Base-by-base conservation (phyloP, 345 rosid genomes). In the Populus euphratica region DNA sequence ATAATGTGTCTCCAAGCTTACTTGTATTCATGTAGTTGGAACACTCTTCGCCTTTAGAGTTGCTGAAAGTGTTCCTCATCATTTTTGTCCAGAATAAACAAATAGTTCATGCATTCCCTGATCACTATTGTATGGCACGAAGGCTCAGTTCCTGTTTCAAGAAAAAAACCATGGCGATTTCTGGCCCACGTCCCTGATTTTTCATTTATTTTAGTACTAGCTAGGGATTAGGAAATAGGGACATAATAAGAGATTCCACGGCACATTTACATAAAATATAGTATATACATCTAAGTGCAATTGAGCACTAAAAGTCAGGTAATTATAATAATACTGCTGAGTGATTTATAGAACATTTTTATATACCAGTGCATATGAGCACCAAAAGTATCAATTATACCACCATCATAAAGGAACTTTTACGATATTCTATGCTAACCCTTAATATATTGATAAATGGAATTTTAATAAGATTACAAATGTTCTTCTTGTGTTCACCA, bases 331-430 rank as follows among this genome's bases (percentile, higher is more conserved):
- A 74, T 17, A 39, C 64, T 23, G 13, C 6, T 23, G 3, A 10
- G 64, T 68, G 27, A 5, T 68, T 39, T 39, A 2, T 5, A 39
- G 17, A 20, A 6, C 39, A 68, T 68, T 68, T 41, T 38, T n/a
- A 68, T 38, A n/a, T n/a, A 38, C 69, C 70, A 67, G 12, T 68
- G 70, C 29, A 36, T 68, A 67, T n/a, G n/a, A n/a, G 47, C 75
- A 35, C 67, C 41, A 73, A 73, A 61, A 61, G 36, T 62, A 73
- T 27, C 39, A 62, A 73, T 62, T 63, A 74, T 64, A 74, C 77
- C 69, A 27, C 41, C 68, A 74, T 65, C 70, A 47, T 72, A 21
- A 65, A 74, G 43, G 41, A 39, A 44, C 70, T 44, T 74, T 64
- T 62, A 13, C 39, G 13, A 8, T 12, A 62, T 74, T 43, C 10